Conservation (phyloP, 1,284 basidiomycete genomes). For the Golubevia pallescens region DNA sequence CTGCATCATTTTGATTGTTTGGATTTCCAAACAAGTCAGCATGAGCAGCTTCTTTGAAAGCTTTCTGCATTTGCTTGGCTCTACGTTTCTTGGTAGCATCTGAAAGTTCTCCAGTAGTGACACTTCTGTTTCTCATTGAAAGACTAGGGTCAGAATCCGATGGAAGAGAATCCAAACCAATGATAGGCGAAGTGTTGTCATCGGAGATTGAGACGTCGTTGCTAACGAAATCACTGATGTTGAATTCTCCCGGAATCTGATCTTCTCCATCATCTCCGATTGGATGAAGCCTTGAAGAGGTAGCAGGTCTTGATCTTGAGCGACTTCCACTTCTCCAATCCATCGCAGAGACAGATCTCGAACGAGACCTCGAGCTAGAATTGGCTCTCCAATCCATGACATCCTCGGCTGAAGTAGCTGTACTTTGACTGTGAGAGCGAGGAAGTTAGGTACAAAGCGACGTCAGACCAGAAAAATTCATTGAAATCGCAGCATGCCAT, state of each 20-base stretch:
- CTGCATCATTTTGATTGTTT: too few relatives aligned
- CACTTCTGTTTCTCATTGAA: neutral
- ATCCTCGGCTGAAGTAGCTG: slow-evolving; percentile 20
- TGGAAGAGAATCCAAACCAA: too few relatives aligned
- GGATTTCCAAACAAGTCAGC: slow-evolving; percentile 38
- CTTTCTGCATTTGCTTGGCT: slow-evolving; percentile 35
- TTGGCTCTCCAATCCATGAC: slow-evolving; percentile 45
- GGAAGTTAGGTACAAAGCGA: slow-evolving; percentile 11
- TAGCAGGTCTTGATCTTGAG: slow-evolving; percentile 40
- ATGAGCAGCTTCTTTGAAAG: slow-evolving; percentile 47
- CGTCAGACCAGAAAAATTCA: neutral
- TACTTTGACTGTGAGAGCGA: slow-evolving; percentile 3
- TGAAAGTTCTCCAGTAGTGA: slow-evolving; percentile 2
- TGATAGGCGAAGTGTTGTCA: too few relatives aligned
- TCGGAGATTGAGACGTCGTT: too few relatives aligned
- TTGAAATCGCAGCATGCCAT: too few relatives aligned
- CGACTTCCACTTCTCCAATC: slow-evolving; percentile 47
- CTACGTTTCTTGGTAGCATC: slow-evolving; percentile 15
- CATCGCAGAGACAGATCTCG: slow-evolving; percentile 58
- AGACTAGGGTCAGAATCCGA: too few relatives aligned
- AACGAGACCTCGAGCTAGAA: slow-evolving; percentile 53
- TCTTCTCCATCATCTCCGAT: slow-evolving; percentile 30
- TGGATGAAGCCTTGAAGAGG: slow-evolving; percentile 22
- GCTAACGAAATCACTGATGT: too few relatives aligned
- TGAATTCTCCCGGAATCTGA: too few relatives aligned